Evolutionary conservation across 2,329 filamentous ascomycete species (phyloP), one percentile per base, ranked within the genome.

Genomic region (Berkeleyomyces basicola): DNA sequence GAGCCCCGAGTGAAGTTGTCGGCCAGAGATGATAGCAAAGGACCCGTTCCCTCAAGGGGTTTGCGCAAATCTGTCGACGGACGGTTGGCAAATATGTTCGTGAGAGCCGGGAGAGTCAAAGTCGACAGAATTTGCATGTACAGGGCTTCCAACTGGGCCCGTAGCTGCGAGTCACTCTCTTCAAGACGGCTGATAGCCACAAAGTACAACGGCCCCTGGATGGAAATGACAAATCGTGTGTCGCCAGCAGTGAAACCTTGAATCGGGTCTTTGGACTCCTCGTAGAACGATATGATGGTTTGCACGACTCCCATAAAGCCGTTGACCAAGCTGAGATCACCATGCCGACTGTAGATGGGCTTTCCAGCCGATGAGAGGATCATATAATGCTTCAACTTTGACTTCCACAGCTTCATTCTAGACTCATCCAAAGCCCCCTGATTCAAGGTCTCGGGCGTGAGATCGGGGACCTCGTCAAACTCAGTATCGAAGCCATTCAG

Each of bases 71-170:
- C 95, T 47, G 90, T 93, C n/a, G 92, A 96, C 6, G 93, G 92
- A 11, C 93, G 84, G 67, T 91, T 83, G 10, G 84, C 86, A 70
- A 99, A 99, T 65, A 97, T 88, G 68, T 86, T 88, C 59, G 85
- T 88, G 67, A 99, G 80, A 11, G 83, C 87, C 0, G 93, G 92
- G 7, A 99, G 79, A 0, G 93, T 99, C 65, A 99, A 76, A 0
- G 95, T 99, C 1, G 93, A 97, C 36, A 99, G 74, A 60, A 99
- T 96, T 73, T 99, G 93, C 88, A 96, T 97, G 72, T 99, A 99
- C 44, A 99, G 76, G 10, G 92, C 91, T 67, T 96, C 90, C 2
- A 99, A 82, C 72, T 99, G 93, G 23, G 84, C 82, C 61, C 88
- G 83, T 23, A 99, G 80, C 72, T 99, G 92, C 3, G 82, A 77